Evolutionary conservation across 345 rosid species (phyloP), one percentile per base, ranked within the genome.

Genomic region (Gynandropsis gynandra): DNA sequence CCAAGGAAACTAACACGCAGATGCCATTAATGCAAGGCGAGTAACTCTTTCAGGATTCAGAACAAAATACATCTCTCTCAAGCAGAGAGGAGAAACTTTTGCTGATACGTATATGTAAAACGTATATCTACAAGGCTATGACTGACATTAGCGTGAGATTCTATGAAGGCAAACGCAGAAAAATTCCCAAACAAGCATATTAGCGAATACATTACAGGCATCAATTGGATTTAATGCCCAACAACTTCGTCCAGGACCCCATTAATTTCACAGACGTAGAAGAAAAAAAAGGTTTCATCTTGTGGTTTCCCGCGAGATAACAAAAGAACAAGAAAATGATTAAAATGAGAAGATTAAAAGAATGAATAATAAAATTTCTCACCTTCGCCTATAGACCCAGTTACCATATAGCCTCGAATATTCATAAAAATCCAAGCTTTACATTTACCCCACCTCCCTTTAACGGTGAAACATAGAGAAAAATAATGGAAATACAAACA

Each of bases 401-500:
- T 51, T 34, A 67, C 68, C 71, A 70, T 73, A 61, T 52, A 43
- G 42, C 58, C 67, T 66, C 58, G 69, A 66, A 59, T 66, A 66
- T 50, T 76, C 80, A 72, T 75, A 73, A 72, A 64, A 59, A 45
- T 54, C 56, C 45, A 38, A 64, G 56, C 59, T 44, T 56, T 56
- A 16, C 62, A 53, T 56, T 46, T 59, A 53, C 5, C 29, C 29
- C 29, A 2, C 29, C 29, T 24, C 29, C 29, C 67, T 59, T 53
- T 46, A 76, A 70, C 62, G 75, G 76, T 46, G 56, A 50, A 31
- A 54, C 52, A 47, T 51, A 50, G 44, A 68, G 51, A 33, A 66
- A 4, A 41, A 16, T 1, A 66, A 41, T 65, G 12, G 16, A 39
- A 39, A 39, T 12, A 38, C 4, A 17, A 59, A 40, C 53, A 54